These are phyloP conservation scores for Picochlorum sp. DNA, from an alignment of 139 green algal genomes.

Conservation along the genomic window DNA sequence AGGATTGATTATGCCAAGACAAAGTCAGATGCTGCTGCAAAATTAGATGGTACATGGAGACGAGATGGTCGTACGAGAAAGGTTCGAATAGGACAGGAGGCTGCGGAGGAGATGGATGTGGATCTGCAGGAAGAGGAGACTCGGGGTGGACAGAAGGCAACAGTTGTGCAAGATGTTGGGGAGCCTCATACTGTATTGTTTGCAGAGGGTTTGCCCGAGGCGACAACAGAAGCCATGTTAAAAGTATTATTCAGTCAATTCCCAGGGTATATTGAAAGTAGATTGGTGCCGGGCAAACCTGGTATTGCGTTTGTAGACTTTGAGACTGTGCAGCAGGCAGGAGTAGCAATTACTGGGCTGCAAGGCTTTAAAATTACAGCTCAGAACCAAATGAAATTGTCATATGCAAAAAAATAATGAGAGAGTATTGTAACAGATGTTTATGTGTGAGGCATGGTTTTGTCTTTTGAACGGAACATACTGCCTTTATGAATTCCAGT, in stretches of 20 bases:
- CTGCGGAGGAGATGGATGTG: neutral
- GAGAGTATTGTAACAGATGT: slow-evolving; percentile 1
- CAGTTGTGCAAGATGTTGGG: slow-evolving; percentile 18
- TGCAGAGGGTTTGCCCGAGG: slow-evolving; percentile 82
- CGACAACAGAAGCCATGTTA: slow-evolving; percentile 81
- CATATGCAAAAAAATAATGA: slow-evolving; percentile 81
- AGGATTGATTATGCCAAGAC: slow-evolving; percentile 60
- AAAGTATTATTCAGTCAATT: slow-evolving; percentile 94
- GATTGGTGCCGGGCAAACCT: slow-evolving; percentile 80
- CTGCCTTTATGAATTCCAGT: slow-evolving; percentile 21
- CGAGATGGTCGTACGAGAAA: slow-evolving; percentile 49
- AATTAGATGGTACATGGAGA: slow-evolving; percentile 78
- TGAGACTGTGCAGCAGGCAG: slow-evolving; percentile 50
- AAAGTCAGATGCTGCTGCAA: slow-evolving; percentile 79
- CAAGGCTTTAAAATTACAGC: slow-evolving; percentile 93
- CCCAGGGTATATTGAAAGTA: slow-evolving; percentile 78
- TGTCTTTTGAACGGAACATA: slow-evolving; percentile 40
- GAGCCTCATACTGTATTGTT: slow-evolving; percentile 91
- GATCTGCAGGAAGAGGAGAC: neutral
- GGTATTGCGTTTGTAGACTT: slow-evolving; percentile 98
- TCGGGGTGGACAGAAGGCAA: neutral
- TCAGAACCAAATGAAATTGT: slow-evolving; percentile 74
- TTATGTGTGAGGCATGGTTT: slow-evolving; percentile 27
- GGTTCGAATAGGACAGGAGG: neutral
- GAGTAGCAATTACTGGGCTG: slow-evolving; percentile 69